Evolutionary conservation across 2,329 filamentous ascomycete genomes (phyloP).

Genomic region (Graphilbum ipis-grandicollis): DNA sequence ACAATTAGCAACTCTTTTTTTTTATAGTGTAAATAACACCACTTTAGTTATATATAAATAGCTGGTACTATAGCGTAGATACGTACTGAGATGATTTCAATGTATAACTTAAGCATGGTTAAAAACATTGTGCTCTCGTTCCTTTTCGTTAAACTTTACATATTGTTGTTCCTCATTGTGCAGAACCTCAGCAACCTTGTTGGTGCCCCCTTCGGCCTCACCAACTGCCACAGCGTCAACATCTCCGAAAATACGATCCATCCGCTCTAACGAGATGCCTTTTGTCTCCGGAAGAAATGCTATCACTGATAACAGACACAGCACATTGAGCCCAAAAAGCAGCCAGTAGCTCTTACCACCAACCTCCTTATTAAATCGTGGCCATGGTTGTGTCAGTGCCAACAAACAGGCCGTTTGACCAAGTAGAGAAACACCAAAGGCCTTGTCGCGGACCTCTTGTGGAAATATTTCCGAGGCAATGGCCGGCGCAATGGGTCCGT

Average conservation of each 20-base stretch:
- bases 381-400: conserved; percentile 2
- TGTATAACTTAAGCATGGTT: too few species aligned
- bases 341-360: conserved; percentile 3
- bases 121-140: too few species aligned
- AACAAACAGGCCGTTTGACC: conserved; percentile 1
- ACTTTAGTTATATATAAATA: too few species aligned
- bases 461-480: conserved; percentile 3
- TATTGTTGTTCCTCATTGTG: too few species aligned
- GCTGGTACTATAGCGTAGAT: too few species aligned
- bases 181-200: too few species aligned
- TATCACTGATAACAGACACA: conserved; percentile 1
- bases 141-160: too few species aligned
- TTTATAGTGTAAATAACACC: too few species aligned
- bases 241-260: conserved; percentile 2
- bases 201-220: neutral
- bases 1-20: too few species aligned
- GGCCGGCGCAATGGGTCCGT: conserved; percentile 1
- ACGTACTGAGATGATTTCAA: too few species aligned
- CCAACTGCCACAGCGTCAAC: conserved; percentile 1
- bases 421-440: conserved; percentile 1
- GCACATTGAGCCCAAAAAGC: conserved; percentile 1
- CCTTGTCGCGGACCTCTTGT: conserved; percentile 2
- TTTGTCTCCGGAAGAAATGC: conserved; percentile 1
- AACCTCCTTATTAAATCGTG: conserved; percentile 1
- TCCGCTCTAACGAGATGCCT: conserved; percentile 1